These are phyloP conservation scores for Fusarium continuum DNA, from an alignment of 2,329 filamentous ascomycete species.

Conservation along the genomic window DNA sequence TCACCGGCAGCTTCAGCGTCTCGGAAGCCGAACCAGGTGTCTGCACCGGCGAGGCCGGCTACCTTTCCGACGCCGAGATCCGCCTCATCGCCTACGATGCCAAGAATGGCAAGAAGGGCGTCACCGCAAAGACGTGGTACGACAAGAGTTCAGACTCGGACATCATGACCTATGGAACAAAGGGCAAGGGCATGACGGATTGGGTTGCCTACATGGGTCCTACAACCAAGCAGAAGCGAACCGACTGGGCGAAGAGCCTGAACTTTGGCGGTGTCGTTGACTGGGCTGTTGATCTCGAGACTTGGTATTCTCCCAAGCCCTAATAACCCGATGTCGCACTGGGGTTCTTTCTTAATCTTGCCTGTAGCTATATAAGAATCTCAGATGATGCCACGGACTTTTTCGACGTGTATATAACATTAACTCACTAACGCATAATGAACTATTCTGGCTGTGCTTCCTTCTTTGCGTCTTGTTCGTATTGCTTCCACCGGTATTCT, in stretches of 20 bases:
- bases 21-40: conserved; percentile 39
- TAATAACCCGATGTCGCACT: not conserved
- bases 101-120: conserved; percentile 23
- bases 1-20: conserved; percentile 37
- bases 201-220: conserved; percentile 47
- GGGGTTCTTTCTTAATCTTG: conserved; percentile 9
- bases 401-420: not conserved
- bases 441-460: not conserved
- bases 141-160: conserved; percentile 39
- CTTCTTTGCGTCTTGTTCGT: conserved; percentile 39
- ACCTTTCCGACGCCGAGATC: conserved; percentile 46
- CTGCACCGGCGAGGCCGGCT: conserved; percentile 41
- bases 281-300: conserved; percentile 46
- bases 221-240: conserved; percentile 38
- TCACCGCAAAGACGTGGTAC: conserved; percentile 31
- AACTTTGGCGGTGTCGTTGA: conserved; percentile 46
- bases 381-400: not conserved
- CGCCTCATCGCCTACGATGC: conserved; percentile 39
- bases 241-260: conserved; percentile 28
- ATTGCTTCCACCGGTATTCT: conserved; percentile 60
- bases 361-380: conserved; percentile 5
- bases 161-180: conserved; percentile 35
- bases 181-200: conserved; percentile 37
- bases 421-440: conserved; percentile 11
- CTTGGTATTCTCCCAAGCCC: conserved; percentile 38